A percentile compares a stretch with the other conserved stretches of the same genome.
These are phyloP conservation scores for Aspergillus brunneoviolaceus DNA, from an alignment of 2,329 filamentous ascomycete species.

Conservation along the genomic window DNA sequence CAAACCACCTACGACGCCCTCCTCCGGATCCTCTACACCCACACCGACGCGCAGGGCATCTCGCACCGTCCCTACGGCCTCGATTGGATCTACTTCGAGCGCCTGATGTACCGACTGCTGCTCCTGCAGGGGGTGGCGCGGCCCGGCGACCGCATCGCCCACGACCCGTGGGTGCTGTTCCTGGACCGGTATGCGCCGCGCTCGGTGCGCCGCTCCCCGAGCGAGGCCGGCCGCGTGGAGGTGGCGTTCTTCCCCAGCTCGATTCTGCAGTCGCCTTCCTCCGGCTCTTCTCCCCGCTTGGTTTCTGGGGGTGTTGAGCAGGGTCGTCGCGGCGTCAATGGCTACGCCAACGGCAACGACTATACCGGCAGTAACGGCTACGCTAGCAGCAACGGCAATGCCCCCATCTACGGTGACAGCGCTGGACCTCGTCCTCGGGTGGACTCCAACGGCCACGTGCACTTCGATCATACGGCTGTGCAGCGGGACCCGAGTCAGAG, in stretches of 20 bases:
- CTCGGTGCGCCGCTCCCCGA: neutral
- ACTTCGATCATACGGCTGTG: neutral
- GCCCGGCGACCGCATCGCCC: neutral
- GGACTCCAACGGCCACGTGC: neutral
- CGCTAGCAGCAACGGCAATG: neutral
- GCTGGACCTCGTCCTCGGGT: neutral
- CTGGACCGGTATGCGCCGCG: slow-evolving; percentile 9
- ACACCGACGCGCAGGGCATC: slow-evolving; percentile 10
- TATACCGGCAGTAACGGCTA: neutral
- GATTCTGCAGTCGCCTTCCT: neutral
- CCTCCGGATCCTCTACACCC: neutral
- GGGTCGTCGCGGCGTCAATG: neutral
- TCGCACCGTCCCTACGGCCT: slow-evolving; percentile 9
- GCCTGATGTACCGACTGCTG: slow-evolving; percentile 13
- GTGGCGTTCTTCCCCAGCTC: neutral
- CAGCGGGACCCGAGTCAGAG: neutral
- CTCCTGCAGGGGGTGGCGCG: slow-evolving; percentile 6
- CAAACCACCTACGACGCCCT: neutral
- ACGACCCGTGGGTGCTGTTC: slow-evolving; percentile 14
- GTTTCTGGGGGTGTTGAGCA: too few species aligned
- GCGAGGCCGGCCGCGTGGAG: neutral
- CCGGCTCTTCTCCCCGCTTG: too few species aligned
- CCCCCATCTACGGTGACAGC: neutral
- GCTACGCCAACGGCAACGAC: neutral
- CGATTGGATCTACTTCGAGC: slow-evolving; percentile 7